phyloP scores from a whole-genome alignment of 345 rosid genomes.

The Corchorus olitorius region DNA sequence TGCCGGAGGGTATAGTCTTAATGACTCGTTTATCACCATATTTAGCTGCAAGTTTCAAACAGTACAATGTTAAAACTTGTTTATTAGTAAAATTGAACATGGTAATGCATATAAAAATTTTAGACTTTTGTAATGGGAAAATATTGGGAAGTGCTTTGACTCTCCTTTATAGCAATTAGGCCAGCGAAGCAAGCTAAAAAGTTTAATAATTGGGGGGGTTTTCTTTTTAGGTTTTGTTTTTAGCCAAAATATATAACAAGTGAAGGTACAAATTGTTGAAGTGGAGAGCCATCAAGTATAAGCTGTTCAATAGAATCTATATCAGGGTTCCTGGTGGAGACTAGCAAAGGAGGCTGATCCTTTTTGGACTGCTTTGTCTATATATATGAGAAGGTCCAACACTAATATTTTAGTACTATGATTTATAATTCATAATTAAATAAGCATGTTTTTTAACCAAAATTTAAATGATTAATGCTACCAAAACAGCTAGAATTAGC shows the following conservation, averaged over 20 bases:
- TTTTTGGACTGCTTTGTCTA: background rate
- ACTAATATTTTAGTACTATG: background rate
- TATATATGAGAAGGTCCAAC: background rate
- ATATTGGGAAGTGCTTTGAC: background rate
- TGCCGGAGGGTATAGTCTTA: slow-evolving; percentile 93
- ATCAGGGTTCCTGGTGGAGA: background rate
- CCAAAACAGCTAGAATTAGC: background rate
- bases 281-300: background rate
- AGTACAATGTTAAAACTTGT: background rate
- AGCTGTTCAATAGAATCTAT: background rate
- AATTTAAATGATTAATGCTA: background rate
- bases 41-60: slow-evolving; percentile 49
- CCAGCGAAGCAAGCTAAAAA: background rate
- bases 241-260: background rate
- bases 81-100: background rate
- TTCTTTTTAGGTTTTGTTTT: background rate
- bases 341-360: slow-evolving; percentile 1
- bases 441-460: background rate
- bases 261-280: background rate
- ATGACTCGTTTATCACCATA: slow-evolving; percentile 86
- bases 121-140: background rate
- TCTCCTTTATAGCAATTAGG: background rate
- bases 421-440: background rate
- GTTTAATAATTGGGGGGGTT: background rate
- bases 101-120: background rate